Evolutionary conservation across 768 basidiomycete genomes (phyloP), one percentile per base, ranked within the genome.

Genomic region (Tulasnella sp.): DNA sequence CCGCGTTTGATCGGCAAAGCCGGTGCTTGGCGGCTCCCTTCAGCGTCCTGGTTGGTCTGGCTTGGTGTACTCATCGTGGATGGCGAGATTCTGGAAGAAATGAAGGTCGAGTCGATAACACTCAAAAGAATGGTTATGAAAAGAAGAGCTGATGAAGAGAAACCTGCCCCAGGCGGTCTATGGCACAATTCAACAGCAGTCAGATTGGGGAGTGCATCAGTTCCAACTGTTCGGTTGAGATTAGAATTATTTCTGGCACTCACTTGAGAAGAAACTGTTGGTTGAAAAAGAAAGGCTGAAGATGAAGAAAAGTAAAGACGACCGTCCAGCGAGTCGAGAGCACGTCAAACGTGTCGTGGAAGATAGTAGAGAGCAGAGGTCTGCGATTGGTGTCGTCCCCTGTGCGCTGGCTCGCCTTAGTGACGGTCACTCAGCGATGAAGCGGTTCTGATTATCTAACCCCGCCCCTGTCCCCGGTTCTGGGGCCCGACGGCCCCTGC

Each of bases 1-100:
- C 72, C 72, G 19, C 72, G 40, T 52, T 73, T 73, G n/a, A 11
- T 11, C 19, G 72, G 72, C 36, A 73, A 37, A 25, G 72, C 42
- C 4, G 42, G 42, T 25, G 72, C 72, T 52, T 73, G 25, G 29
- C 31, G 58, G 25, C 25, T 14, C 58, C 58, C 14, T 34, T 34
- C 58, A 25, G 29, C 29, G 14, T 25, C 29, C 17, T 64, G 58
- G 9, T 14, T 64, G 58, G 31, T 14, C 31, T 64, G 58, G 2
- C 14, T 25, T 64, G 22, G 31, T 11, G 9, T 25, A 29, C 17
- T 34, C 58, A 64, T 64, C 29, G 58, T 17, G 29, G 29, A 19
- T 11, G 14, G 58, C 25, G 31, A 11, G 58, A 31, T 1, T 11
- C 8, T 7, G 15, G 58, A 64, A 31, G 58, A 25, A 34, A 29